Evolutionary conservation across 495 filamentous ascomycete genomes (phyloP).

Genomic region (Penicillium egyptiacum): DNA sequence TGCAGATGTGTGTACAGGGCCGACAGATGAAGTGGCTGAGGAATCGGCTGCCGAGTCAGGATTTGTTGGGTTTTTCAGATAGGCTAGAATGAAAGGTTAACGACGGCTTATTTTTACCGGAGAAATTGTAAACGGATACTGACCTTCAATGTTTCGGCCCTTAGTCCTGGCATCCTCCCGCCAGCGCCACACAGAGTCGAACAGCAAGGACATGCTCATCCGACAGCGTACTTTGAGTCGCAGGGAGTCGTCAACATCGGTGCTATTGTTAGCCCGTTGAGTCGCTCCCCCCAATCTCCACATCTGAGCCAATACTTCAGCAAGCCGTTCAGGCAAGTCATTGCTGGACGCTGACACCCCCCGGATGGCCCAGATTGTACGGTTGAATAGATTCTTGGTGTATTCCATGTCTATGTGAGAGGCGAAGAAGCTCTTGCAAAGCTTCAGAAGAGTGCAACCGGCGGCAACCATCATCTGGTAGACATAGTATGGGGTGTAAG

Average conservation of each 20-base stretch:
- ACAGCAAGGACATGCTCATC: conserved; percentile 91
- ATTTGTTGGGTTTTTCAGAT: conserved; percentile 83
- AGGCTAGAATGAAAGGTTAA: conserved; percentile 43
- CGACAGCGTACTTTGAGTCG: conserved; percentile 84
- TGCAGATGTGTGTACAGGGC: conserved; percentile 31
- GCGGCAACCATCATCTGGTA: conserved; percentile 91
- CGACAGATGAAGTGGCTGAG: conserved; percentile 60
- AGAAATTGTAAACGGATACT: not conserved
- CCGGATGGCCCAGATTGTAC: conserved; percentile 74
- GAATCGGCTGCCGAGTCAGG: conserved; percentile 76
- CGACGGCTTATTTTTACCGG: not conserved
- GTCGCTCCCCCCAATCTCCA: conserved; percentile 72
- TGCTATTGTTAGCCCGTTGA: conserved; percentile 27
- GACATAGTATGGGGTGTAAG: conserved; percentile 80
- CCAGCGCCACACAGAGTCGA: conserved; percentile 93
- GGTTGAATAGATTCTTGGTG: conserved; percentile 72
- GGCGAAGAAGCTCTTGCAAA: conserved; percentile 79
- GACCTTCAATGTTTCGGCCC: conserved; percentile 74
- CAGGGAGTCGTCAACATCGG: conserved; percentile 64
- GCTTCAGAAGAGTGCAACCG: conserved; percentile 80
- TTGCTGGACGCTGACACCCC: conserved; percentile 77
- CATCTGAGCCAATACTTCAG: conserved; percentile 88
- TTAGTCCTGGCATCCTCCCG: conserved; percentile 80
- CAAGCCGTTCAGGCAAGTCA: conserved; percentile 80
- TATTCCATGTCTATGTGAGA: conserved; percentile 68